Evolutionary conservation across 139 green algal species (phyloP).

Genomic region (Diplosphaera chodatii): DNA sequence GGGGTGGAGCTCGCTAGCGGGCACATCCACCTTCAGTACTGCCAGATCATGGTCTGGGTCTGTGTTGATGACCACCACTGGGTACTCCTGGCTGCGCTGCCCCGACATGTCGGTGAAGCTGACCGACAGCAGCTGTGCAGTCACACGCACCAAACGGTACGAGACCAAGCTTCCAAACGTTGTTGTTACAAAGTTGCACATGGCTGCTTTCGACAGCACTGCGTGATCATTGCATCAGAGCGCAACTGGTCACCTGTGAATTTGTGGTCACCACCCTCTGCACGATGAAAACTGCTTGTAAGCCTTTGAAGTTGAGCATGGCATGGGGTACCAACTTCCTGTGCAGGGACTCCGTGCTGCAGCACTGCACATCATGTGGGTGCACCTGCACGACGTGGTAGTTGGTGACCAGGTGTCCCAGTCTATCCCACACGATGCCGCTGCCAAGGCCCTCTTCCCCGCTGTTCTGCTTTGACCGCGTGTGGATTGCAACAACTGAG

Average conservation of each 20-base stretch:
- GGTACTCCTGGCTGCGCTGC: neutral
- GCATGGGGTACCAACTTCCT: too few species aligned
- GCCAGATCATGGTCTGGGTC: conserved; percentile 46
- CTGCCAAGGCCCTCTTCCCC: conserved; percentile 26
- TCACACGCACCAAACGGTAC: too few species aligned
- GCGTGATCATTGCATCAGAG: too few species aligned
- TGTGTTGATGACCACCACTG: conserved; percentile 21
- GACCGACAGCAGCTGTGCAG: conserved; percentile 8
- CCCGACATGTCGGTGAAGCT: conserved; percentile 5
- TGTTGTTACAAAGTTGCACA: too few species aligned
- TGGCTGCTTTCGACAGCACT: conserved; percentile 44
- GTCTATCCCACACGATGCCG: conserved; percentile 46
- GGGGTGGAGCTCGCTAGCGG: neutral
- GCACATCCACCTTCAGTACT: conserved; percentile 31
- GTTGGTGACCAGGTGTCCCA: conserved; percentile 53
- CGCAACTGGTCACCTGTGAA: neutral
- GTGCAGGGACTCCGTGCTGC: too few species aligned
- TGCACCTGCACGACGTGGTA: conserved; percentile 29
- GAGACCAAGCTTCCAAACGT: too few species aligned
- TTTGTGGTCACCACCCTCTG: neutral
- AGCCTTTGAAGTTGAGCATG: too few species aligned
- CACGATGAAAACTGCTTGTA: too few species aligned
- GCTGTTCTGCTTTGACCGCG: neutral
- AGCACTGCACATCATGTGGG: too few species aligned
- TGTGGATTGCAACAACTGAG: conserved; percentile 31